phyloP scores from a whole-genome alignment of 2,329 filamentous ascomycete genomes.

The Microsporum canis region DNA sequence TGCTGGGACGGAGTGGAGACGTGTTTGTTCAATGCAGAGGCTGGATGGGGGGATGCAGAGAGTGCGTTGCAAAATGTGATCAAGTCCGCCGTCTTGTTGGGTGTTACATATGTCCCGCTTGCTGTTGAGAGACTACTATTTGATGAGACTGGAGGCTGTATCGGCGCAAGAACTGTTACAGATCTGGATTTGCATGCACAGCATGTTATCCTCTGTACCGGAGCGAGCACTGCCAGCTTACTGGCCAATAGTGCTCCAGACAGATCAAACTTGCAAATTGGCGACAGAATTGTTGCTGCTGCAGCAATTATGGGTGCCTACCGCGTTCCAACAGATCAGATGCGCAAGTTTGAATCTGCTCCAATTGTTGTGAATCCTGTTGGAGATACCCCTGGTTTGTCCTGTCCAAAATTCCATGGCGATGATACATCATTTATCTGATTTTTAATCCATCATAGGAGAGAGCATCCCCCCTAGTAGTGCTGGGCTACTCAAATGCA shows the following conservation, averaged over 20 bases:
- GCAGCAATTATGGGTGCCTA: conserved; percentile 12
- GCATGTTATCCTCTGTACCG: conserved; percentile 17
- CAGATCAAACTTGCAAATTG: conserved; percentile 34
- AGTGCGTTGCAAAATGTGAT: conserved; percentile 45
- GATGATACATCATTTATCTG: neutral
- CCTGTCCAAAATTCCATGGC: neutral
- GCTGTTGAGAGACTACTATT: conserved; percentile 31
- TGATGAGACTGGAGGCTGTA: conserved; percentile 30
- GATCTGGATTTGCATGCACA: conserved; percentile 14
- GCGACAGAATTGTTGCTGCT: conserved; percentile 34
- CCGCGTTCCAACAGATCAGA: conserved; percentile 5
- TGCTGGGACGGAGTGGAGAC: conserved; percentile 47
- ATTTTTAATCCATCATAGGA: neutral
- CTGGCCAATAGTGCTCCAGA: conserved; percentile 34
- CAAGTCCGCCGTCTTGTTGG: conserved; percentile 39
- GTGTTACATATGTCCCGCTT: conserved; percentile 46
- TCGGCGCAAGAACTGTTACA: conserved; percentile 14
- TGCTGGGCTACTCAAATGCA: conserved; percentile 6
- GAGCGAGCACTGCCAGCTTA: conserved; percentile 18
- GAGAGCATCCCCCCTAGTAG: conserved; percentile 6
- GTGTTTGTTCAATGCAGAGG: conserved; percentile 44
- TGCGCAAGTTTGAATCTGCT: conserved; percentile 3
- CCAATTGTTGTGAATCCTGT: conserved; percentile 7
- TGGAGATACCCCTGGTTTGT: conserved; percentile 4
- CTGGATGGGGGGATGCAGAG: conserved; percentile 50